Base-by-base conservation (phyloP, 768 basidiomycete genomes). In the Tephrocybe rancida region DNA sequence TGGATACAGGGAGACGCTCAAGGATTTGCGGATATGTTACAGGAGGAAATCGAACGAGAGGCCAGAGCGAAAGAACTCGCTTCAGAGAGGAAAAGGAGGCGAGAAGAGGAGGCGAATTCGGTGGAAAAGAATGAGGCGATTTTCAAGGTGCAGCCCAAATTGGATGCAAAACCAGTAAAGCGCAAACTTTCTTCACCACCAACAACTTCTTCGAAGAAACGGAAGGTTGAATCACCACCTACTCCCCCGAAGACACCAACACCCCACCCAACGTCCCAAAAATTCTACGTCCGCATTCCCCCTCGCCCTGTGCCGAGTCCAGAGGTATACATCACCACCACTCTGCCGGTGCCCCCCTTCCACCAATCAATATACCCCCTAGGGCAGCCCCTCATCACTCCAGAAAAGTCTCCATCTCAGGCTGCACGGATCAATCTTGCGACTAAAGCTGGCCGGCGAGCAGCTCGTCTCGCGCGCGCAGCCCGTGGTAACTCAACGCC, bases 1-100 rank as follows among this genome's bases (percentile, higher is more conserved):
- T 96, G 92, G 90, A 69, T 94, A 50, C 84, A 93, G 61, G 92
- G 94, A 1, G 93, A 96, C 64, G 87, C 90, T 2, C 95, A 97
- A 67, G 65, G 64, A 14, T 95, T 95, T 69, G 88, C 91, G 5
- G 70, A 71, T 34, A 66, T 84, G 54, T 65, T 92, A 55, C 77
- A 74, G 55, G 74, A 74, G 21, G 87, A 85, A 68, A 74, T 89
- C 29, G 76, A 78, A 55, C 80, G 77, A 60, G 82, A 85, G 67
- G 66, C 70, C 18, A 73, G 66, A 42, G 75, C 77, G 34, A 88
- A 83, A 63, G 80, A 85, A 64, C 71, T 76, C 6, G 77, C 75
- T 3, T 61, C 68, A 2, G 84, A 86, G 72, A 79, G 76, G 70
- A 85, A 80, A 69, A 74, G 75, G 65, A 79, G 75, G 60, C 77